Evolutionary conservation across 1,284 basidiomycete genomes (phyloP).

Genomic region (Paramarasmius palmivorus): DNA sequence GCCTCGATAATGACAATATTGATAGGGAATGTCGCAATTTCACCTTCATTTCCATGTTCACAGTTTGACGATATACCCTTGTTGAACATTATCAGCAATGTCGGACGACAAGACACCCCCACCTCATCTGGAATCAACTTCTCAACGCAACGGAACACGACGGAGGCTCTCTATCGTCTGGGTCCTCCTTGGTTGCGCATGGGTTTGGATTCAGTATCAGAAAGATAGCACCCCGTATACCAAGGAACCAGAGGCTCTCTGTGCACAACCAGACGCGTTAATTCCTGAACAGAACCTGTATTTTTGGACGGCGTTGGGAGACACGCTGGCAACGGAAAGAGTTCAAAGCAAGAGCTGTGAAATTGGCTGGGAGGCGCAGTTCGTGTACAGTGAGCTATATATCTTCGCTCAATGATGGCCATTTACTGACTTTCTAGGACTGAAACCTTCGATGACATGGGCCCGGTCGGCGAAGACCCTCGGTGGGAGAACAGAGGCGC

Average conservation of each 20-base stretch:
- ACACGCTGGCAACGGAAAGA: slow-evolving; percentile 39
- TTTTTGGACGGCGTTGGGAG: slow-evolving; percentile 42
- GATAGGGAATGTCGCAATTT: no score
- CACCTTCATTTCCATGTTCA: no score
- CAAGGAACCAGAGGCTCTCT: slow-evolving; percentile 20
- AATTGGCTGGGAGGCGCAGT: slow-evolving; percentile 59
- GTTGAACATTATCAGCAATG: no score
- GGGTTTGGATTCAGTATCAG: no score
- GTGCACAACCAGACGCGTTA: slow-evolving; percentile 47
- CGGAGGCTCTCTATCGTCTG: no score
- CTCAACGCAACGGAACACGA: no score
- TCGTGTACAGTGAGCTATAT: slow-evolving; percentile 43
- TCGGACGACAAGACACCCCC: no score
- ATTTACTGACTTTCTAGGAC: slow-evolving; percentile 75
- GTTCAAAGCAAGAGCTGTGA: slow-evolving; percentile 48
- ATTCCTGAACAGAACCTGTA: slow-evolving; percentile 41
- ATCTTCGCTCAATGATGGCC: slow-evolving; percentile 33
- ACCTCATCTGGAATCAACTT: no score
- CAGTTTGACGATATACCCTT: no score
- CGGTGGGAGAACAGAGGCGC: slow-evolving; percentile 52
- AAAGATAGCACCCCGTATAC: no score
- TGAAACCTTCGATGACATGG: slow-evolving; percentile 51
- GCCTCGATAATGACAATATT: no score
- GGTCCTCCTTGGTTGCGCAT: no score
- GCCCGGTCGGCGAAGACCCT: slow-evolving; percentile 46